Evolutionary conservation across 768 basidiomycete species (phyloP), one percentile per base, ranked within the genome.

Genomic region (Macrolepiota fuliginosa): DNA sequence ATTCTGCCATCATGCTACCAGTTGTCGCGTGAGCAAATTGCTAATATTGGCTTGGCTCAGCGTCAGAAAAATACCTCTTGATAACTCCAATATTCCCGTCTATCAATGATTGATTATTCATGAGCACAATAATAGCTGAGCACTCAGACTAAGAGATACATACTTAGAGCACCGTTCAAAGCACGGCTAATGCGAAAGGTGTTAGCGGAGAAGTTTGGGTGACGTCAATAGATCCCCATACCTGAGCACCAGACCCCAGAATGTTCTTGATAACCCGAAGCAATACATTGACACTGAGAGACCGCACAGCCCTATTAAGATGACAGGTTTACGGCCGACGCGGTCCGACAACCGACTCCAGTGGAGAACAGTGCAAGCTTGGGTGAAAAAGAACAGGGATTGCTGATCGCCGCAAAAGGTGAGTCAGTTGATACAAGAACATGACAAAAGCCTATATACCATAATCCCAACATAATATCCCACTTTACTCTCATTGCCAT

Each of bases 391-490:
- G 73, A 91, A 92, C 12, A 90, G 67, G 0, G 91, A 92, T 80
- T 90, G 85, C 91, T 92, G 62, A 54, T 37, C 24, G 32, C 49
- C 11, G 27, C 19, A 53, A 1, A 22, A 25, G 15, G 47, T 19
- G 36, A 39, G 54, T 56, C 24, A 51, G n/a, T 22, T 9, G 17
- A 2, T 40, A 13, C 36, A 88, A 89, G 50, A 37, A 47, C 29
- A 39, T 13, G 25, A 25, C 47, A 45, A 25, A 13, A 2, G 4
- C 3, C 29, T 32, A 63, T 66, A 55, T 25, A 90, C 90, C 81
- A 92, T 76, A 7, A 90, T 65, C n/a, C 90, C 90, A 54, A 90
- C 90, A 73, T 91, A 91, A 69, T 90, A 87, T 49, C 88, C 90
- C 12, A 92, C 87, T 63, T 80, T 78, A 2, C 82, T 82, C 68